Conservation (phyloP, 2,329 filamentous ascomycete genomes). For the Beauveria sp. region DNA sequence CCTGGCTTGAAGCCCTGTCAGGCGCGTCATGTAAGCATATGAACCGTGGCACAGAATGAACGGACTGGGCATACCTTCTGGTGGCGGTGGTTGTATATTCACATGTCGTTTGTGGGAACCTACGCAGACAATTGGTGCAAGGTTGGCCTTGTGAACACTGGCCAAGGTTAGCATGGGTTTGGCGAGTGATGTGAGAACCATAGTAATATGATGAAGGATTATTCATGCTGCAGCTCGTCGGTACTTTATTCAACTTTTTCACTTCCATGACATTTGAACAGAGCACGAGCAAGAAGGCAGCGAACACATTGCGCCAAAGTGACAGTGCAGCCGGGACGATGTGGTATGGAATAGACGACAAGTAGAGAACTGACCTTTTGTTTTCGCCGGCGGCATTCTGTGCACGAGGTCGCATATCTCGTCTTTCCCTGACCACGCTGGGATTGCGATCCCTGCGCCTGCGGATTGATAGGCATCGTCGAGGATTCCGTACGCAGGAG, state of each 20-base stretch:
- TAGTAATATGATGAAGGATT: too few species aligned
- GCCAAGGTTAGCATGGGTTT: neutral
- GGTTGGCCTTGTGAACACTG: constrained; percentile 49
- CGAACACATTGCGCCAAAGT: neutral
- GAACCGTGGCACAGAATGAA: neutral
- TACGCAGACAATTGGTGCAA: constrained; percentile 44
- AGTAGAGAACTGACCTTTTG: constrained; percentile 35
- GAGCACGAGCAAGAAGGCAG: neutral
- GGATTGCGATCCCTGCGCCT: constrained; percentile 21
- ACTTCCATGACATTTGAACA: neutral
- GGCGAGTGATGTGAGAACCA: too few species aligned
- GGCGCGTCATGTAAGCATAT: neutral
- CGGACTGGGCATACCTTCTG: constrained; percentile 17
- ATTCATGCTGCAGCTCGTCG: too few species aligned
- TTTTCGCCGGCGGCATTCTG: constrained; percentile 44
- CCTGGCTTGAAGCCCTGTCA: constrained; percentile 2
- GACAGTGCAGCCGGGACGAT: neutral
- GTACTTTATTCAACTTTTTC: too few species aligned
- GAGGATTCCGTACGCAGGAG: neutral
- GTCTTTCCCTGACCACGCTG: constrained; percentile 13
- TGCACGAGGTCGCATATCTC: constrained; percentile 35
- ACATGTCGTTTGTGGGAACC: constrained; percentile 44
- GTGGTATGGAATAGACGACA: too few species aligned
- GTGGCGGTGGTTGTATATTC: constrained; percentile 30
- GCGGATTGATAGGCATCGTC: constrained; percentile 13